phyloP scores from a whole-genome alignment of 2,329 filamentous ascomycete genomes.

The Sphaerulina populicola region DNA sequence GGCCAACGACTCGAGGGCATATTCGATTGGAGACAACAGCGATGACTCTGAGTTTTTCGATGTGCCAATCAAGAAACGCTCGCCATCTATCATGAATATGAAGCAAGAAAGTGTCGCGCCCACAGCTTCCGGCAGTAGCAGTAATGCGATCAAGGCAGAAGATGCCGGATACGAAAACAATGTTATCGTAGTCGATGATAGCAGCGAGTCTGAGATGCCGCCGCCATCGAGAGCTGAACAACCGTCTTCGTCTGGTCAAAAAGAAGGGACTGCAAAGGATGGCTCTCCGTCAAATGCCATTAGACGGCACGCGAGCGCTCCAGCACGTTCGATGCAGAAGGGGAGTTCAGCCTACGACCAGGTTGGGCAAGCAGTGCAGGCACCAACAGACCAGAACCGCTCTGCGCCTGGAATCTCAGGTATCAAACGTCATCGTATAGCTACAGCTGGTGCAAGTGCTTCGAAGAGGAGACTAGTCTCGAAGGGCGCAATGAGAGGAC shows the following conservation, averaged over 20 bases:
- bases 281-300: neutral
- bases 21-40: neutral
- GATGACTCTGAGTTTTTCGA: neutral
- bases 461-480: neutral
- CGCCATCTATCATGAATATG: neutral
- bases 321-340: neutral
- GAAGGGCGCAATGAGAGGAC: neutral
- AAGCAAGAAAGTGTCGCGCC: neutral
- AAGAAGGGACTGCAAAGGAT: neutral
- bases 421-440: neutral
- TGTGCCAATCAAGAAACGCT: neutral
- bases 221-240: neutral
- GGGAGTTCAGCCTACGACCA: neutral
- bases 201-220: neutral
- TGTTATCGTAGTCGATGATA: neutral
- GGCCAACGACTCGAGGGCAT: neutral
- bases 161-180: neutral
- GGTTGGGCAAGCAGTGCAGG: neutral
- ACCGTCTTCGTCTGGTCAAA: neutral
- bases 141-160: neutral
- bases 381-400: neutral
- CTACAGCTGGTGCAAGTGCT: neutral
- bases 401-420: neutral
- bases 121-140: neutral
- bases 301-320: neutral